Conservation (phyloP, 2,329 filamentous ascomycete genomes). For the Fusarium graminum region DNA sequence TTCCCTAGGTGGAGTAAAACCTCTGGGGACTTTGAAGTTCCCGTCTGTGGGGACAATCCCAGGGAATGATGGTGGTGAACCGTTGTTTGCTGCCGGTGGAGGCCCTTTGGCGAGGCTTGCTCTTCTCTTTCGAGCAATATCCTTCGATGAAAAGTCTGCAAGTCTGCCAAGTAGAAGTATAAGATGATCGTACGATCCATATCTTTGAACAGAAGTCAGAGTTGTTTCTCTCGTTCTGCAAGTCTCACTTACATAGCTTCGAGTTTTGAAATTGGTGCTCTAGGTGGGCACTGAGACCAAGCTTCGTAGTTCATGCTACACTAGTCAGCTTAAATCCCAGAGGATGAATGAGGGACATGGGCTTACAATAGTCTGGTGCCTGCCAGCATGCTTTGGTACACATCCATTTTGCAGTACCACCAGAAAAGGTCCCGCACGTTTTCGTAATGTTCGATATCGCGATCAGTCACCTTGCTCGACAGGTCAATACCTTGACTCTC, state of each 20-base stretch:
- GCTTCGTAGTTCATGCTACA: constrained; percentile 80
- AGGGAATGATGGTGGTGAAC: constrained; percentile 62
- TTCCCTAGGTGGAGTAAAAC: constrained; percentile 65
- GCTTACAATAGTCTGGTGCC: constrained; percentile 88
- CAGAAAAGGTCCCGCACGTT: constrained; percentile 89
- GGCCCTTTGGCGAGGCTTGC: constrained; percentile 58
- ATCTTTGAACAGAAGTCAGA: constrained; percentile 64
- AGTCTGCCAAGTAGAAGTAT: constrained; percentile 85
- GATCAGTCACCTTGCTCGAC: constrained; percentile 57
- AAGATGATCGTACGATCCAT: constrained; percentile 90
- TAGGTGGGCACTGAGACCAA: constrained; percentile 90
- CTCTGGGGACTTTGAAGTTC: constrained; percentile 64
- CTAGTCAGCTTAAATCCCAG: constrained; percentile 35
- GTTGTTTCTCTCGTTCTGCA: too few relatives aligned
- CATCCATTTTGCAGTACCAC: constrained; percentile 97
- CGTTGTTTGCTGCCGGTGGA: constrained; percentile 46
- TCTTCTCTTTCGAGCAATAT: constrained; percentile 82
- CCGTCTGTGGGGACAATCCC: constrained; percentile 68
- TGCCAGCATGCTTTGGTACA: constrained; percentile 89
- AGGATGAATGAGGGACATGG: background rate
- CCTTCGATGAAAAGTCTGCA: constrained; percentile 81
- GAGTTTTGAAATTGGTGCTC: constrained; percentile 80
- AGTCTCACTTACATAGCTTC: constrained; percentile 73
- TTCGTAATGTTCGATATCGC: constrained; percentile 83
- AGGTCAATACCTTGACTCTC: constrained; percentile 49